Evolutionary conservation across 805 yeast species (phyloP).

Genomic region (Schwanniomyces pseudopolymorphus): DNA sequence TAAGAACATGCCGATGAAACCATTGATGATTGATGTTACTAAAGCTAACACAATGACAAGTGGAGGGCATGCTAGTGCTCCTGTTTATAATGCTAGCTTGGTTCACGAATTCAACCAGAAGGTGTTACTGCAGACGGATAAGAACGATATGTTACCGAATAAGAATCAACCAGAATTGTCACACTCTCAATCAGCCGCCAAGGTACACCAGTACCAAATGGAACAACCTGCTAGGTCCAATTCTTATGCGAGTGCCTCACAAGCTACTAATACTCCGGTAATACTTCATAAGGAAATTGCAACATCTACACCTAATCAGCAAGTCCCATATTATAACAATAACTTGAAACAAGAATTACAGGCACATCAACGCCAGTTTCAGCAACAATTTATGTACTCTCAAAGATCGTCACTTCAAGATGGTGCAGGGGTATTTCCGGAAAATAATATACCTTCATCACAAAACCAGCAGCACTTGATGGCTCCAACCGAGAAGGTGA

Average conservation of each 20-base stretch:
- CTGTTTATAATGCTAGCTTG: conserved; percentile 30
- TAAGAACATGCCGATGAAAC: conserved; percentile 12
- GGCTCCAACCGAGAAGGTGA: not conserved
- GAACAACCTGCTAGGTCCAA: not conserved
- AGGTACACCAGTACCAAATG: conserved; percentile 9
- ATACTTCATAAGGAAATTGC: not conserved
- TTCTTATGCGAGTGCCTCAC: not conserved
- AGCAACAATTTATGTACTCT: not conserved
- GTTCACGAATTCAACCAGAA: conserved; percentile 17
- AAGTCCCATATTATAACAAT: not conserved
- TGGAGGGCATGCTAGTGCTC: conserved; percentile 35
- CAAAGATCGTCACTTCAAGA: not conserved
- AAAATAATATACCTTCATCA: not conserved
- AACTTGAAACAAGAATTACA: not conserved
- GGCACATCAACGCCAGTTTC: not conserved
- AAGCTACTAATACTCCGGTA: not conserved
- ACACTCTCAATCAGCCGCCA: conserved; percentile 16
- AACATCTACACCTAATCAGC: not conserved
- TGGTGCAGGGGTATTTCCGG: not conserved
- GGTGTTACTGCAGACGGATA: conserved; percentile 12
- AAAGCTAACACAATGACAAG: conserved; percentile 9
- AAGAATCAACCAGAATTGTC: not conserved
- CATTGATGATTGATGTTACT: conserved; percentile 17
- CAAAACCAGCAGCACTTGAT: not conserved
- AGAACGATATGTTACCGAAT: not conserved